These are phyloP conservation scores for Solanum microdontum DNA, from an alignment of 257 asterid genomes.

Conservation along the genomic window DNA sequence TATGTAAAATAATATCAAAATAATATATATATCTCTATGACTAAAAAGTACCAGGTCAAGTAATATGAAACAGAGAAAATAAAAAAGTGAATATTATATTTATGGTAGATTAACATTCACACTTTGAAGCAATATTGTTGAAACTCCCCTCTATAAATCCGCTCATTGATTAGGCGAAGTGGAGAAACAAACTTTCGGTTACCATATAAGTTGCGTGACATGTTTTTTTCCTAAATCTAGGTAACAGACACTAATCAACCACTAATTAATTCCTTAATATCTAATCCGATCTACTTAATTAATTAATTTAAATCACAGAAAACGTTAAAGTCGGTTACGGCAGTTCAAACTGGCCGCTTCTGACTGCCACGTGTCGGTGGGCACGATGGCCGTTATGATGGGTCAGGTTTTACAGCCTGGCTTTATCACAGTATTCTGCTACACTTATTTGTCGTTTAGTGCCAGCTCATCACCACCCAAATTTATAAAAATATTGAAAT, in stretches of 20 bases:
- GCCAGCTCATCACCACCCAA: conserved; percentile 10
- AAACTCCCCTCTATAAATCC: background rate
- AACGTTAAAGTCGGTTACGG: conserved; percentile 1
- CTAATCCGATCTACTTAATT: background rate
- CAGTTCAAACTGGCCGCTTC: conserved; percentile 11
- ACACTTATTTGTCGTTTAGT: conserved; percentile 23
- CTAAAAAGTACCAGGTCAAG: no score
- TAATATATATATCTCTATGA: no score
- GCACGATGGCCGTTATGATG: conserved; percentile 38
- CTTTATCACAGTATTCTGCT: conserved; percentile 2
- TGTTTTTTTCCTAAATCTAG: background rate
- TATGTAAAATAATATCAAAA: no score
- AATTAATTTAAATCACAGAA: background rate
- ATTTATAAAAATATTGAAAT: background rate
- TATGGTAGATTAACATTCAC: background rate
- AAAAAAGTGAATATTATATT: background rate
- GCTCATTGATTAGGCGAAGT: background rate
- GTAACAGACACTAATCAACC: background rate
- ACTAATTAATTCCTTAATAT: background rate
- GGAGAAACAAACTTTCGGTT: conserved; percentile 2
- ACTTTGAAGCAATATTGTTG: background rate
- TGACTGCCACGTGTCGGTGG: conserved; percentile 25
- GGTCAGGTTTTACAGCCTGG: conserved; percentile 53
- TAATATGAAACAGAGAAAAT: background rate
- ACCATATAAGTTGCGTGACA: background rate